These are phyloP conservation scores for Lagenidium giganteum DNA, from an alignment of 352 stramenopile genomes.

Conservation along the genomic window DNA sequence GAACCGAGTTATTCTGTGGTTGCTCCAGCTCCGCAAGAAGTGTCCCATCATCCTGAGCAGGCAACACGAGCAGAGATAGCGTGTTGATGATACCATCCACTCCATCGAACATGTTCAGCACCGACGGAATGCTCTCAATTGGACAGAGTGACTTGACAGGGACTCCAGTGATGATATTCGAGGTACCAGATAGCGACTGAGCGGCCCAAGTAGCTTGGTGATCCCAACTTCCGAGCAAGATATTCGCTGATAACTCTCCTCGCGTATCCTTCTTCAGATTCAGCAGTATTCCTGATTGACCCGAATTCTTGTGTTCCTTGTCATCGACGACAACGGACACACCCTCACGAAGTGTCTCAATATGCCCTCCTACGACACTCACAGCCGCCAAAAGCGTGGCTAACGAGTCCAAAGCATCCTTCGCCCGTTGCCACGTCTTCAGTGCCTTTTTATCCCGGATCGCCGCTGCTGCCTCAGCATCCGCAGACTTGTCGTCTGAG, in stretches of 20 bases:
- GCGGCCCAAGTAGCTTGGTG: not conserved
- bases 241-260: slow-evolving; percentile 12
- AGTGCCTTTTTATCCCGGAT: slow-evolving; percentile 66
- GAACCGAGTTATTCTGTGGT: slow-evolving; percentile 60
- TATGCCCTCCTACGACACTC: slow-evolving; percentile 64
- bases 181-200: not conserved
- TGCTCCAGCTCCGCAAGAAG: slow-evolving; percentile 41
- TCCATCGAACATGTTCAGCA: slow-evolving; percentile 77
- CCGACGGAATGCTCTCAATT: slow-evolving; percentile 65
- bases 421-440: slow-evolving; percentile 68
- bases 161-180: slow-evolving; percentile 10
- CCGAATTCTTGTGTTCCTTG: slow-evolving; percentile 25
- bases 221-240: slow-evolving; percentile 13
- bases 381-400: slow-evolving; percentile 58
- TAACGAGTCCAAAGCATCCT: slow-evolving; percentile 57
- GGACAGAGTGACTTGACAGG: slow-evolving; percentile 49
- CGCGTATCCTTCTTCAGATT: slow-evolving; percentile 22
- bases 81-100: slow-evolving; percentile 45
- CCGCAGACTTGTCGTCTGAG: not conserved
- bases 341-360: slow-evolving; percentile 68
- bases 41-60: slow-evolving; percentile 20
- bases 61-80: slow-evolving; percentile 46
- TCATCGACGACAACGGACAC: slow-evolving; percentile 47
- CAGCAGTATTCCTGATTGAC: slow-evolving; percentile 37
- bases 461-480: slow-evolving; percentile 12